These are phyloP conservation scores for Myriosclerotinia duriaeana DNA, from an alignment of 2,329 filamentous ascomycete genomes.

Conservation along the genomic window DNA sequence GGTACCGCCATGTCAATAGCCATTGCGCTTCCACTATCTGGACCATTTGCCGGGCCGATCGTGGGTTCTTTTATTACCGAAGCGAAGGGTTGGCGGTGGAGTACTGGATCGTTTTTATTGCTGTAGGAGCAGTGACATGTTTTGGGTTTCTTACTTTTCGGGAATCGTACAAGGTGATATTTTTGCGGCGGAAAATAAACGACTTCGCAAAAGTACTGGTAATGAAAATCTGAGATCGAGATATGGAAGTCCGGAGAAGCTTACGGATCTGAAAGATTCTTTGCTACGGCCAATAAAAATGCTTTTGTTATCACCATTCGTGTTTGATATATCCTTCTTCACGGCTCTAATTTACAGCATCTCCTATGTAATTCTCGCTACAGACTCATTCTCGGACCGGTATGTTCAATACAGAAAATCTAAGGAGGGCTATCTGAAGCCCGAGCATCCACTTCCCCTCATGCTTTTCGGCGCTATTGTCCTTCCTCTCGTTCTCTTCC, in stretches of 20 bases:
- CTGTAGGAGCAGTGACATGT: slow-evolving; percentile 6
- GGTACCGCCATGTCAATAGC: slow-evolving; percentile 18
- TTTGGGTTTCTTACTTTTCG: slow-evolving; percentile 13
- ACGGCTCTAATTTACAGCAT: slow-evolving; percentile 42
- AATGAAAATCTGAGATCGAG: slow-evolving; percentile 13
- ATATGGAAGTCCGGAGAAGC: background rate
- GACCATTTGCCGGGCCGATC: slow-evolving; percentile 38
- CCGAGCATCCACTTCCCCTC: slow-evolving; percentile 46
- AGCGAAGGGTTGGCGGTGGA: slow-evolving; percentile 42
- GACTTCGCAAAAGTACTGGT: slow-evolving; percentile 6
- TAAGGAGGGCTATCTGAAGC: slow-evolving; percentile 27
- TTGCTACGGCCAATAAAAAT: slow-evolving; percentile 40
- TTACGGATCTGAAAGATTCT: background rate
- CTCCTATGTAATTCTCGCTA: slow-evolving; percentile 43
- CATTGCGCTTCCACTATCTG: slow-evolving; percentile 32
- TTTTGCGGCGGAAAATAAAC: slow-evolving; percentile 9
- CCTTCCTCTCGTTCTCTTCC: slow-evolving; percentile 49
- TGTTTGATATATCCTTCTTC: slow-evolving; percentile 41
- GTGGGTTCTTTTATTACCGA: slow-evolving; percentile 40
- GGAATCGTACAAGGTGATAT: slow-evolving; percentile 13
- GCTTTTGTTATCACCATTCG: slow-evolving; percentile 39
- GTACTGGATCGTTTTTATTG: slow-evolving; percentile 41
- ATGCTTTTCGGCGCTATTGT: slow-evolving; percentile 44
- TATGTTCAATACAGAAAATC: slow-evolving; percentile 18
- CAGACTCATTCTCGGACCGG: slow-evolving; percentile 23